These are phyloP conservation scores for Lentinula raphanica DNA, from an alignment of 768 basidiomycete genomes.

Conservation along the genomic window DNA sequence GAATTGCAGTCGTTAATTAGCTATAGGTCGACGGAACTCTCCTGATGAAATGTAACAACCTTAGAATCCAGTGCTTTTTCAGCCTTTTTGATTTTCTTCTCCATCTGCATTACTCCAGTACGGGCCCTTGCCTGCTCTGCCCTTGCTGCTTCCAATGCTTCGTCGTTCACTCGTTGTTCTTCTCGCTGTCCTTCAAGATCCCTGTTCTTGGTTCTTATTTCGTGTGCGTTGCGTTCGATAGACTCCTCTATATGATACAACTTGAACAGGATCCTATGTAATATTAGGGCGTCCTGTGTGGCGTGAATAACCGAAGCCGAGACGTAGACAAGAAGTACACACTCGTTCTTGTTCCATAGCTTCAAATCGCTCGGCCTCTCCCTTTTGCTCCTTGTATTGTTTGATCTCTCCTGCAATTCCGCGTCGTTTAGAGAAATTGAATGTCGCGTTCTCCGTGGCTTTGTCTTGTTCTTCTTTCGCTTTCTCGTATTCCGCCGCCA, in stretches of 20 bases:
- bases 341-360: slow-evolving; percentile 70
- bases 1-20: neutral
- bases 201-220: slow-evolving; percentile 70
- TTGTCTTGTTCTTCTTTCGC: slow-evolving; percentile 84
- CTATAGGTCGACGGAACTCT: neutral
- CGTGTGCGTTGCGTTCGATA: slow-evolving; percentile 65
- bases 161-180: slow-evolving; percentile 67
- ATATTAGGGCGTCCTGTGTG: slow-evolving; percentile 70
- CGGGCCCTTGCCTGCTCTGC: slow-evolving; percentile 77
- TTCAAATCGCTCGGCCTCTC: slow-evolving; percentile 87
- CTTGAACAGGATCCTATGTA: slow-evolving; percentile 81
- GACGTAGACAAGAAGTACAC: slow-evolving; percentile 19
- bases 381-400: slow-evolving; percentile 96
- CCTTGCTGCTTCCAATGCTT: slow-evolving; percentile 66
- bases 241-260: slow-evolving; percentile 85
- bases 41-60: too few relatives aligned
- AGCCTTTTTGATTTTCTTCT: slow-evolving; percentile 83
- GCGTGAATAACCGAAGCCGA: slow-evolving; percentile 3
- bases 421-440: slow-evolving; percentile 90
- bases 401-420: slow-evolving; percentile 94
- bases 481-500: slow-evolving; percentile 82
- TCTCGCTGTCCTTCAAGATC: slow-evolving; percentile 62
- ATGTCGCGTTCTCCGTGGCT: slow-evolving; percentile 90
- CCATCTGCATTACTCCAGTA: slow-evolving; percentile 71
- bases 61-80: slow-evolving; percentile 86